Conservation (phyloP, 768 basidiomycete species). For the Neoboletus magnificus region DNA sequence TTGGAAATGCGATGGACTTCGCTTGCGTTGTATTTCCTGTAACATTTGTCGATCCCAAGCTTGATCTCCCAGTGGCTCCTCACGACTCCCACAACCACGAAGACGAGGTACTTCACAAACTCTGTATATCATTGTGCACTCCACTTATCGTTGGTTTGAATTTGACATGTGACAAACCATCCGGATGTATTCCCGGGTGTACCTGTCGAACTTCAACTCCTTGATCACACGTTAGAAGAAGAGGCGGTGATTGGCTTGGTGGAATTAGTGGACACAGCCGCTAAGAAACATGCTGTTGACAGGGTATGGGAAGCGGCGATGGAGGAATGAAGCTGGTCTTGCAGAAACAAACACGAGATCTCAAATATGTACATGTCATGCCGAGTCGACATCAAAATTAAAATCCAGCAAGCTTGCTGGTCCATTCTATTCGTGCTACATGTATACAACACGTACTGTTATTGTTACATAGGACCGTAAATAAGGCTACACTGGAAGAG, state of each 20-base stretch:
- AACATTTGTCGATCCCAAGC: constrained; percentile 39
- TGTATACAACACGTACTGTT: background rate
- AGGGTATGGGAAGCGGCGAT: background rate
- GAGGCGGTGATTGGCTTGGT: constrained; percentile 51
- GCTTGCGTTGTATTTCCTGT: constrained; percentile 45
- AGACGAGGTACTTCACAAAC: constrained; percentile 43
- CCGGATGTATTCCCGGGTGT: constrained; percentile 43
- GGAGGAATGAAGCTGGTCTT: background rate
- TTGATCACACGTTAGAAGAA: constrained; percentile 47
- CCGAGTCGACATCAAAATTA: background rate
- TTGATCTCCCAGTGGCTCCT: constrained; percentile 35
- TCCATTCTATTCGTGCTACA: too few relatives aligned
- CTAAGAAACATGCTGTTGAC: constrained; percentile 21
- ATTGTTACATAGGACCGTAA: background rate
- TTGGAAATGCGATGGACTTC: constrained; percentile 50
- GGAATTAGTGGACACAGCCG: constrained; percentile 40
- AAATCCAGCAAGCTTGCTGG: too few relatives aligned
- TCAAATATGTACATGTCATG: background rate
- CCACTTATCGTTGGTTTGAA: background rate
- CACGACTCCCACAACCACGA: constrained; percentile 41
- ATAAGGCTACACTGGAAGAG: background rate
- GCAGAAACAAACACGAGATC: background rate
- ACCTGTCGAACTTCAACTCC: constrained; percentile 48
- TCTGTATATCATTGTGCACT: constrained; percentile 36
- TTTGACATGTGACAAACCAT: constrained; percentile 32